phyloP scores from a whole-genome alignment of 225 moss, liverwort and hornwort species.

The Polytrichum commune region DNA sequence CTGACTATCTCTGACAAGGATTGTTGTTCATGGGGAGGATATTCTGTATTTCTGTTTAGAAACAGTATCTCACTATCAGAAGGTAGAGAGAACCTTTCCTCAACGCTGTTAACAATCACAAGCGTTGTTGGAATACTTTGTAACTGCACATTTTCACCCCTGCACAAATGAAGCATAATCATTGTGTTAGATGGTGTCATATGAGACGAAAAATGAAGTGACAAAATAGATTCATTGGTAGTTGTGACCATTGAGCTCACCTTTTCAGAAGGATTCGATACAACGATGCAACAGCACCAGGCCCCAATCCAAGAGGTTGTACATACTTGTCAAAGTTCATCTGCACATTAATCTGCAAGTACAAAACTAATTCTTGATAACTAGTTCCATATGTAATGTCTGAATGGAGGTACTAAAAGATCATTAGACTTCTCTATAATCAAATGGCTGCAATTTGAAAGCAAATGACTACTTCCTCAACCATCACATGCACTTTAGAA shows the following conservation, averaged over 20 bases:
- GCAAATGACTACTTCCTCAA: not conserved
- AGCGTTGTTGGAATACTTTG: constrained; percentile 41
- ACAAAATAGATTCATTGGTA: too few species aligned
- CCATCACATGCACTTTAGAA: not conserved
- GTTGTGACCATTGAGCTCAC: constrained; percentile 8
- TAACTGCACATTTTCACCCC: constrained; percentile 32
- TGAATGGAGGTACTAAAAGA: too few species aligned
- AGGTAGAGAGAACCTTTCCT: constrained; percentile 24
- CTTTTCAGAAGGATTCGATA: constrained; percentile 49
- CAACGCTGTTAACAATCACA: constrained; percentile 29
- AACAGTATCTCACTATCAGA: constrained; percentile 9
- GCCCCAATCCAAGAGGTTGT: constrained; percentile 47
- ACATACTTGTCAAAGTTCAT: constrained; percentile 49
- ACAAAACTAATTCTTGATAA: not conserved
- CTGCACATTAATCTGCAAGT: constrained; percentile 38
- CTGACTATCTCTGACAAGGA: constrained; percentile 16
- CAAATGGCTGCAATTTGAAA: not conserved
- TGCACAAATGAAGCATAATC: constrained; percentile 14
- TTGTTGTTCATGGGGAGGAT: constrained; percentile 11
- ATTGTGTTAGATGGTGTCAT: too few species aligned
- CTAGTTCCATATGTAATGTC: too few species aligned
- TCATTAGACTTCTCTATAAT: not conserved
- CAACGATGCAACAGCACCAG: constrained; percentile 51
- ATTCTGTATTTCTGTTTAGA: constrained; percentile 3
- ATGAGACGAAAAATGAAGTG: too few species aligned